Conservation (phyloP, 2,329 filamentous ascomycete genomes). For the Pseudofabraea citricarpa region DNA sequence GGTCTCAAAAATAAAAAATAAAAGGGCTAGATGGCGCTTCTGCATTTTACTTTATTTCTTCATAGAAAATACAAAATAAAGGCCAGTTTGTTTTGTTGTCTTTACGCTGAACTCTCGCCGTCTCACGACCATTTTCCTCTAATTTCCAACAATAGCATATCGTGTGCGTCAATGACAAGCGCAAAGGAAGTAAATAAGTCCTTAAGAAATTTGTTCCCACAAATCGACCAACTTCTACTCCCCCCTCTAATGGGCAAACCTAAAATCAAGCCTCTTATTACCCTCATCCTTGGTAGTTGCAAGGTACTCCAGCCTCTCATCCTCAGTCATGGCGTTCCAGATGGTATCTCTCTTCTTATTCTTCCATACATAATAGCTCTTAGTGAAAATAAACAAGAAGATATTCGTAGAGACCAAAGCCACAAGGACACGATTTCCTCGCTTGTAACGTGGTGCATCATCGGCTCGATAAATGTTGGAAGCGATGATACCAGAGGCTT, state of each 20-base stretch:
- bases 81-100: too few species aligned
- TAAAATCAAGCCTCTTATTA: slow-evolving; percentile 26
- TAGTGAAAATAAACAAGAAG: slow-evolving; percentile 34
- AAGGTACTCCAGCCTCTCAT: slow-evolving; percentile 39
- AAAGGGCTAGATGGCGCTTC: too few species aligned
- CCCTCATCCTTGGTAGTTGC: slow-evolving; percentile 31
- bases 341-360: slow-evolving; percentile 33
- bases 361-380: slow-evolving; percentile 37
- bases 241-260: slow-evolving; percentile 1
- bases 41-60: too few species aligned
- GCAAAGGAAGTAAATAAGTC: too few species aligned
- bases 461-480: slow-evolving; percentile 33
- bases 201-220: too few species aligned
- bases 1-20: too few species aligned
- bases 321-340: slow-evolving; percentile 37
- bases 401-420: slow-evolving; percentile 39
- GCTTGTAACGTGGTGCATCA: slow-evolving; percentile 43
- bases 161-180: too few species aligned
- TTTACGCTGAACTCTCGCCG: too few species aligned
- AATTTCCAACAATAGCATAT: too few species aligned
- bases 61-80: too few species aligned
- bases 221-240: too few species aligned
- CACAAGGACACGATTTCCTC: slow-evolving; percentile 49
- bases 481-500: slow-evolving; percentile 32
- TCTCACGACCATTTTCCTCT: too few species aligned